Conservation (phyloP, 257 asterid genomes). For the Euphrasia confusa region DNA sequence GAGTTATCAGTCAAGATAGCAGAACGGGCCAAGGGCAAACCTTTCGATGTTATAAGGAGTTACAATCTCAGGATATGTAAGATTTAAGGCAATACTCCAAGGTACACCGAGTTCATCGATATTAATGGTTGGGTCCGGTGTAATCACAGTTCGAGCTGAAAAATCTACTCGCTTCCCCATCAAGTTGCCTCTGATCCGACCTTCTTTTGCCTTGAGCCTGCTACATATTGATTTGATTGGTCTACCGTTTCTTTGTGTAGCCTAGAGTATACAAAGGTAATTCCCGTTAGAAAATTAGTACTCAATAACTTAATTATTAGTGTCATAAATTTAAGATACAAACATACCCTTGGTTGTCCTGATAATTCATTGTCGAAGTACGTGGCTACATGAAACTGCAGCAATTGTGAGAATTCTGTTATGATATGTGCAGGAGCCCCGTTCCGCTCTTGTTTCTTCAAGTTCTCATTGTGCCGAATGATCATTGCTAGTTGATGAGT, state of each 20-base stretch:
- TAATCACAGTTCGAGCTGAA: slow-evolving; percentile 97
- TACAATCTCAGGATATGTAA: slow-evolving; percentile 97
- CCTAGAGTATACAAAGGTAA: slow-evolving; percentile 40
- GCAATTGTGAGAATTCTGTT: slow-evolving; percentile 90
- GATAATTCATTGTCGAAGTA: slow-evolving; percentile 97
- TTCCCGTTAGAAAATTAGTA: slow-evolving; percentile 20
- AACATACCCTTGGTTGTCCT: slow-evolving; percentile 90
- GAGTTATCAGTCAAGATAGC: slow-evolving; percentile 9
- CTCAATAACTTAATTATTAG: slow-evolving; percentile 13
- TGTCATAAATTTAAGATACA: slow-evolving; percentile 10
- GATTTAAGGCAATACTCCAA: slow-evolving; percentile 98
- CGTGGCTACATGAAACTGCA: slow-evolving; percentile 96
- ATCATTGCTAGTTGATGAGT: slow-evolving; percentile 99
- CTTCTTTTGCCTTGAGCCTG: slow-evolving; percentile 97
- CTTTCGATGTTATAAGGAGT: slow-evolving; percentile 98
- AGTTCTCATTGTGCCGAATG: slow-evolving; percentile 89
- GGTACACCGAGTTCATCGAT: slow-evolving; percentile 97
- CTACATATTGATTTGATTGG: slow-evolving; percentile 97
- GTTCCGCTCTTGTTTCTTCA: slow-evolving; percentile 93
- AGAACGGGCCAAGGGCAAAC: slow-evolving; percentile 31
- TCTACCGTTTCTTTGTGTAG: slow-evolving; percentile 97
- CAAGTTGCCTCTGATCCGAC: slow-evolving; percentile 94
- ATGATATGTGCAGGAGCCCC: slow-evolving; percentile 99
- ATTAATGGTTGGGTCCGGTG: slow-evolving; percentile 97
- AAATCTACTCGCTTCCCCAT: slow-evolving; percentile 99